phyloP scores from a whole-genome alignment of 805 yeast species.

The Myxozyma udenii region DNA sequence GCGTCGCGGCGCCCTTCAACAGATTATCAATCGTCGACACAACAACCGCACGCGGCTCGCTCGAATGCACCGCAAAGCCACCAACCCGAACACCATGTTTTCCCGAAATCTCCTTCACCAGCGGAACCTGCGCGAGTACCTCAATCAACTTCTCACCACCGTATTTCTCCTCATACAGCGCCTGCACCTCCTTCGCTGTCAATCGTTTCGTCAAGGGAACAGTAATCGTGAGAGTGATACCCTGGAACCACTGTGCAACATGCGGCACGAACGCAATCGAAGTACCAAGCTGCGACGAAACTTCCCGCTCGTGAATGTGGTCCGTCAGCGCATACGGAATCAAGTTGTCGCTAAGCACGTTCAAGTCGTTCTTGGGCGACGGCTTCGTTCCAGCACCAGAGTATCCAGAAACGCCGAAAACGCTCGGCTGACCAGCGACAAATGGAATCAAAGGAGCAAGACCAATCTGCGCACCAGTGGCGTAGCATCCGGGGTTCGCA shows the following conservation, averaged over 20 bases:
- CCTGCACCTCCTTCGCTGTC: conserved; percentile 77
- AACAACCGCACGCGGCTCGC: conserved; percentile 84
- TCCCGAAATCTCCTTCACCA: conserved; percentile 85
- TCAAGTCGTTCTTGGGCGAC: conserved; percentile 86
- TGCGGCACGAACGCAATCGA: conserved; percentile 92
- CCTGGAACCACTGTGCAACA: conserved; percentile 97
- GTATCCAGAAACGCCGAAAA: conserved; percentile 96
- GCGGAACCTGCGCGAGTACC: conserved; percentile 87
- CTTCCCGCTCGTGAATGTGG: conserved; percentile 94
- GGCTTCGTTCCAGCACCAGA: conserved; percentile 99
- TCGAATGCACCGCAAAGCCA: conserved; percentile 89
- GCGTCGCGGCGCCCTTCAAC: conserved; percentile 98
- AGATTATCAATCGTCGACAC: conserved; percentile 95
- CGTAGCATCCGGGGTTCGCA: conserved; percentile 98
- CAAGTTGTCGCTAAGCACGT: conserved; percentile 71
- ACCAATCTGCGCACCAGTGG: conserved; percentile 96
- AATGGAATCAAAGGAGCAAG: conserved; percentile 75
- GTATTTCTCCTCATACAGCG: conserved; percentile 82
- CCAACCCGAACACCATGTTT: conserved; percentile 93
- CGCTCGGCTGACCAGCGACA: conserved; percentile 66
- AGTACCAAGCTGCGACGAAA: conserved; percentile 72
- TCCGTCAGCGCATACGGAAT: conserved; percentile 95
- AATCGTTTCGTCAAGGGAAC: conserved; percentile 70
- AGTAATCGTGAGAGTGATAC: conserved; percentile 86
- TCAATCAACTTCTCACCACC: conserved; percentile 81